Evolutionary conservation across 1,284 basidiomycete species (phyloP).

Genomic region (Puccinia horiana): DNA sequence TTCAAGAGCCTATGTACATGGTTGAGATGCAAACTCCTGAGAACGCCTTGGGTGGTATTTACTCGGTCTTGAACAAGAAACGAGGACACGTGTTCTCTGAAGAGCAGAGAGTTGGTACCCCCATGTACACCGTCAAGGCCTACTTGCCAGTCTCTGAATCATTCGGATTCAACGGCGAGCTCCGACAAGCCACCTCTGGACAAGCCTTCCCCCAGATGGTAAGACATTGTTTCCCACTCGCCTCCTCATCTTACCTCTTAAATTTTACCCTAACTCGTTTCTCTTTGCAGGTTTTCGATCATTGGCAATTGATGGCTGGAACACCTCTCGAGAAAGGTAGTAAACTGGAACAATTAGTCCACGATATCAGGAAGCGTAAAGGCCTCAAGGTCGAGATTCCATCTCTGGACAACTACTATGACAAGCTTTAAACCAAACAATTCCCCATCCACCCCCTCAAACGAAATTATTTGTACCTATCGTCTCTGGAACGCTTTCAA

Average conservation of each 20-base stretch:
- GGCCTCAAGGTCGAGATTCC: constrained; percentile 70
- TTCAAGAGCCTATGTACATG: constrained; percentile 97
- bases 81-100: constrained; percentile 98
- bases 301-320: constrained; percentile 45
- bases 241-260: constrained; percentile 70
- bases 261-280: constrained; percentile 24
- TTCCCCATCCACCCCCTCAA: too few relatives aligned
- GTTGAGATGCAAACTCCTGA: constrained; percentile 99
- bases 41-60: constrained; percentile 97
- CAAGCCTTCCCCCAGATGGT: constrained; percentile 98
- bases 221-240: constrained; percentile 44
- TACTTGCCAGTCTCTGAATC: constrained; percentile 96
- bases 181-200: constrained; percentile 87
- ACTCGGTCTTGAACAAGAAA: constrained; percentile 88
- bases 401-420: constrained; percentile 82
- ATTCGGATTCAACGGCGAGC: constrained; percentile 97
- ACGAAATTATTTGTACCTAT: too few relatives aligned
- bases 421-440: constrained; percentile 66
- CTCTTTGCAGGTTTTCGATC: constrained; percentile 58
- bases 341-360: constrained; percentile 86
- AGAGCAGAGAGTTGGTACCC: constrained; percentile 94
- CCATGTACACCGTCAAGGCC: constrained; percentile 99
- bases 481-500: too few relatives aligned
- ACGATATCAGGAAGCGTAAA: constrained; percentile 81
- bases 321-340: constrained; percentile 65